These are phyloP conservation scores for Scytalidium sp. DNA, from an alignment of 2,329 filamentous ascomycete genomes.

Conservation along the genomic window DNA sequence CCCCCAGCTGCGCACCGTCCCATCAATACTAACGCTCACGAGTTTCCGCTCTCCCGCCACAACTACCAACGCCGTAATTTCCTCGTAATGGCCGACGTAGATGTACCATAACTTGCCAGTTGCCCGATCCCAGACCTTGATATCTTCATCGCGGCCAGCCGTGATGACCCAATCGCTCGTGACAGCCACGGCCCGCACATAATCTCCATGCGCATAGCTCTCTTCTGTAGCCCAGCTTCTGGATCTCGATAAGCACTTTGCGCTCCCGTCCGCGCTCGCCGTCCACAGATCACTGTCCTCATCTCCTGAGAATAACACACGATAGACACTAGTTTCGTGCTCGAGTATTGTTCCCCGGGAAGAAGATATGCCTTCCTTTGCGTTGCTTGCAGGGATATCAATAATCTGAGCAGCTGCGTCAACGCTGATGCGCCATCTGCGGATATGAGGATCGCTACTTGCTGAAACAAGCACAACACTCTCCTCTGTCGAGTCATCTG, in stretches of 20 bases:
- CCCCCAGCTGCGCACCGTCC: conserved; percentile 82
- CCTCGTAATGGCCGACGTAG: conserved; percentile 85
- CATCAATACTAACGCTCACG: conserved; percentile 86
- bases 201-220: conserved; percentile 77
- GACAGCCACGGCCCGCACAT: conserved; percentile 79
- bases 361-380: conserved; percentile 24
- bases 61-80: conserved; percentile 78
- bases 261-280: conserved; percentile 84
- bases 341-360: conserved; percentile 58
- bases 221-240: conserved; percentile 71
- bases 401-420: conserved; percentile 52
- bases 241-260: conserved; percentile 71
- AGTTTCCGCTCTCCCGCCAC: conserved; percentile 52
- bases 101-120: conserved; percentile 71
- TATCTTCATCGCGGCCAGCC: conserved; percentile 84
- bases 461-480: conserved; percentile 69
- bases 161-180: conserved; percentile 79
- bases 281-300: conserved; percentile 78
- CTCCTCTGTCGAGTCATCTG: conserved; percentile 48
- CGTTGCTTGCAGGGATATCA: conserved; percentile 31
- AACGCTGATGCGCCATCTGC: conserved; percentile 66
- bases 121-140: conserved; percentile 82
- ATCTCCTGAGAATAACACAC: conserved; percentile 67
- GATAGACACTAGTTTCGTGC: conserved; percentile 91
- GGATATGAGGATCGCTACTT: conserved; percentile 76